phyloP scores from a whole-genome alignment of 2,329 filamentous ascomycete species.

The Diaporthe australafricana region DNA sequence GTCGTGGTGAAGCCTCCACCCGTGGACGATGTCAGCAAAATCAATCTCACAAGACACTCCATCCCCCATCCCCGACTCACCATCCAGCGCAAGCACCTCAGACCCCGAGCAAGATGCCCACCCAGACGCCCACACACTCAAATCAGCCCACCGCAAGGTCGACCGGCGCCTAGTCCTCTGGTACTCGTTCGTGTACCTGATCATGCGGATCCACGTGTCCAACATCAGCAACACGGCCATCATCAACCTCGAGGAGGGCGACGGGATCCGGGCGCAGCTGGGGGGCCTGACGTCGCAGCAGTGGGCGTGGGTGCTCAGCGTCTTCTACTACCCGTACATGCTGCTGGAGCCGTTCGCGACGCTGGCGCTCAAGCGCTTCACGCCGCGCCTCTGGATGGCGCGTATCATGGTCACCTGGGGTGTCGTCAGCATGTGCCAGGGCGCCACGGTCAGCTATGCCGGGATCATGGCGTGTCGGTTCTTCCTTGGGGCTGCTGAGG shows the following conservation, averaged over 20 bases:
- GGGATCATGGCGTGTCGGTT: conserved; percentile 44
- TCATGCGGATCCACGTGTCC: conserved; percentile 43
- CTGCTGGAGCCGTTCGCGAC: conserved; percentile 43
- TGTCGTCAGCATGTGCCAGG: conserved; percentile 42
- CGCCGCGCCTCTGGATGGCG: conserved; percentile 43
- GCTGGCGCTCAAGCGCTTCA: conserved; percentile 41
- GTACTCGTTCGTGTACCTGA: conserved; percentile 42
- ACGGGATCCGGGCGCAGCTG: conserved; percentile 43
- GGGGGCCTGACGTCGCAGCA: conserved; percentile 41
- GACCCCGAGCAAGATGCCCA: neutral
- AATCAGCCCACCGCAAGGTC: conserved; percentile 40
- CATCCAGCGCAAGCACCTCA: neutral
- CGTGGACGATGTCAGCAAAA: neutral
- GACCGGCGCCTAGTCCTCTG: conserved; percentile 42
- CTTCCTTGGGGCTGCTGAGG: conserved; percentile 44
- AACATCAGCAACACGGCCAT: conserved; percentile 45
- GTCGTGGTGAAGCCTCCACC: too few relatives aligned
- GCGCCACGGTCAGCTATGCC: conserved; percentile 41
- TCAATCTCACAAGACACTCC: neutral
- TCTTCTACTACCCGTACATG: conserved; percentile 45
- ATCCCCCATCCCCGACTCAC: neutral
- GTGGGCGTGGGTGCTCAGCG: conserved; percentile 43
- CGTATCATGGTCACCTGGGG: conserved; percentile 45
- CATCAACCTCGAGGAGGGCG: conserved; percentile 44
- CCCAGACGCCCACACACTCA: conserved; percentile 18